Base-by-base conservation (phyloP, 306 rosid species). In the Crotalaria pallida region DNA sequence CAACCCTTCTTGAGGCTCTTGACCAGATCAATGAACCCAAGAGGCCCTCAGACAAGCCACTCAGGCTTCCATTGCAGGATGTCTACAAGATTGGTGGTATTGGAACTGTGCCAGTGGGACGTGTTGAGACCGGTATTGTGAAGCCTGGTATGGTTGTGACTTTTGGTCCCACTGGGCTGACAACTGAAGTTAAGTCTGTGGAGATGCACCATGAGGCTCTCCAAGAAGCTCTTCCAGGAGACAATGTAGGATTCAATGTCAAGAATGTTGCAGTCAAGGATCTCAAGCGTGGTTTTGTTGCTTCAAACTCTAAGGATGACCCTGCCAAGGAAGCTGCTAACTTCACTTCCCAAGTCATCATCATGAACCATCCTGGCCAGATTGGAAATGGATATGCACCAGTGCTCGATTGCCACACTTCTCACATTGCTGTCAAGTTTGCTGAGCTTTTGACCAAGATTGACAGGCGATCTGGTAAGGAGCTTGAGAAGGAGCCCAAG, bases 381-480 rank as follows among this genome's bases (percentile, higher is more conserved):
- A 78, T 78, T 11, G 82, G 82, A 10, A 78, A 78, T 1, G 78
- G 82, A 3, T 78, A 84, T 23, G 85, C 85, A 13, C 85, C 88
- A 5, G 85, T 84, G 22, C 81, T 84, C 0, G 88, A 84, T 3
- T 84, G 88, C 76, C 88, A 84, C 88, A 84, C 88, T 2, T 84
- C 79, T 2, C 88, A 81, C 84, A 84, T 84, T 79, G 88, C 88
- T 1, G 86, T 84, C 1, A 81, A 84, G 80, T 81, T 84, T 15
- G 66, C 80, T 11, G 86, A 84, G 12, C 36, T 84, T 10, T 2
- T 71, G 16, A 84, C 86, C 67, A 84, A 84, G 82, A 84, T 84
- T 0, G 88, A 84, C 75, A 76, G 86, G 63, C 78, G 84, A 49
- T 84, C 86, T 27, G 84, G 84, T 19, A 80, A 80, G 84, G 83